Percentiles rank a stretch among this genome's conserved stretches.
These are phyloP conservation scores for Cicer judaicum DNA, from an alignment of 306 rosid genomes.

Conservation along the genomic window DNA sequence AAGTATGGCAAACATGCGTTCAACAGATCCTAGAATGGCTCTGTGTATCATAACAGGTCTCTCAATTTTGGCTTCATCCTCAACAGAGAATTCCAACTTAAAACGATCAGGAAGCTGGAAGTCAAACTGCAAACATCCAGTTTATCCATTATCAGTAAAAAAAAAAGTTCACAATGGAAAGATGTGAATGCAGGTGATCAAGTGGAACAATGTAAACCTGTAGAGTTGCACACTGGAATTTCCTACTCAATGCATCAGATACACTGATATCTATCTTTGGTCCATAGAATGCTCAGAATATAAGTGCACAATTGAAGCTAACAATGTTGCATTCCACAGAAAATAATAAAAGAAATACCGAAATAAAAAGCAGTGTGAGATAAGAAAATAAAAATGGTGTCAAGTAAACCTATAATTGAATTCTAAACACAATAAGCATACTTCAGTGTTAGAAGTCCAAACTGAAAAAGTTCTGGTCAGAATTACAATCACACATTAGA, in stretches of 20 bases:
- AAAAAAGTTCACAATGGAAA: neutral
- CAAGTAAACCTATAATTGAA: constrained; percentile 18
- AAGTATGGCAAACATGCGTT: constrained; percentile 91
- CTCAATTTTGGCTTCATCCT: constrained; percentile 94
- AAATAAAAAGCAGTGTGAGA: neutral
- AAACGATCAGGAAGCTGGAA: constrained; percentile 94
- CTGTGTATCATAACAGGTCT: constrained; percentile 94
- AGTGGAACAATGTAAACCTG: constrained; percentile 61
- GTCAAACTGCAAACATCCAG: constrained; percentile 82
- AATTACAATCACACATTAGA: constrained; percentile 15
- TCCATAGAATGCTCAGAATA: constrained; percentile 75
- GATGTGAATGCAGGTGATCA: constrained; percentile 19
- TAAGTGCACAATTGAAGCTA: constrained; percentile 40
- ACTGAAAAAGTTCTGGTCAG: neutral
- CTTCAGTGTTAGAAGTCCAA: neutral
- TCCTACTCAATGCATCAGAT: constrained; percentile 87
- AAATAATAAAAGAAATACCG: constrained; percentile 21
- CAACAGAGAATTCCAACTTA: constrained; percentile 86
- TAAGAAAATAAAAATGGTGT: constrained; percentile 12
- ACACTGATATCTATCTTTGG: constrained; percentile 95
- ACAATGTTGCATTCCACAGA: constrained; percentile 18
- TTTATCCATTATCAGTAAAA: constrained; percentile 34
- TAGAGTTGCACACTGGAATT: constrained; percentile 93
- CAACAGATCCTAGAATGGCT: constrained; percentile 93
- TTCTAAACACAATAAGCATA: constrained; percentile 2